Base-by-base conservation (phyloP, 768 basidiomycete genomes). In the Phallus indusiatus region DNA sequence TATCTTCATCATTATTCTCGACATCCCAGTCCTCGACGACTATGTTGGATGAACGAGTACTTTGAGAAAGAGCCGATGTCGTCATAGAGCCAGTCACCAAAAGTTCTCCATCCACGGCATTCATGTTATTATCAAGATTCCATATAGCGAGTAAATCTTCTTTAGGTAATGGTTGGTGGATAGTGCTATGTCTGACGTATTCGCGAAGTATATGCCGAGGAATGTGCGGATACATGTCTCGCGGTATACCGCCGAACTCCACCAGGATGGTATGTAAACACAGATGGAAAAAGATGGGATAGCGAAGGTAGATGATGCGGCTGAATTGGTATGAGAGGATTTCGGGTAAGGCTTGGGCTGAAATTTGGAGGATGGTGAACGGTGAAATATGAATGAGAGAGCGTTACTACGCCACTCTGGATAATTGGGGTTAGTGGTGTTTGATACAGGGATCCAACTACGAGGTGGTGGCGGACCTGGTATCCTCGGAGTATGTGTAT, bases 41-140 rank as follows among this genome's bases (percentile, higher is more conserved):
- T 54, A 36, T 50, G 22, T 62, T 53, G 56, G 67, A 52, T 69
- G 66, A 63, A 84, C 79, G 60, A 75, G 68, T 53, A 77, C 74
- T 42, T 75, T 74, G 17, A 70, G 75, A n/a, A 9, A 59, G 35
- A 14, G 47, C 57, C 2, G 83, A 65, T 7, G 69, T 63, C 9
- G 77, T 77, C 21, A 72, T 66, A 0, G 82, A 83, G 14, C 84
- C 84, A 24, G 87, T 76, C 21, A 90, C 67, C 37, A 89, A 67
- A 11, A 88, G 70, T 60, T 90, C 88, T 0, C 85, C 82, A 54
- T 81, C 79, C 12, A 42, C 42, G 2, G 77, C 75, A 64, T 85
- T 81, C 0, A 79, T 76, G 17, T n/a, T 47, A 49, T 56, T 56
- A 5, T 80, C 70, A 0, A 75, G 72, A 35, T 74, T 74, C 56